Evolutionary conservation across 2,329 filamentous ascomycete species (phyloP).

Genomic region (Chalaropsis thielavioides): DNA sequence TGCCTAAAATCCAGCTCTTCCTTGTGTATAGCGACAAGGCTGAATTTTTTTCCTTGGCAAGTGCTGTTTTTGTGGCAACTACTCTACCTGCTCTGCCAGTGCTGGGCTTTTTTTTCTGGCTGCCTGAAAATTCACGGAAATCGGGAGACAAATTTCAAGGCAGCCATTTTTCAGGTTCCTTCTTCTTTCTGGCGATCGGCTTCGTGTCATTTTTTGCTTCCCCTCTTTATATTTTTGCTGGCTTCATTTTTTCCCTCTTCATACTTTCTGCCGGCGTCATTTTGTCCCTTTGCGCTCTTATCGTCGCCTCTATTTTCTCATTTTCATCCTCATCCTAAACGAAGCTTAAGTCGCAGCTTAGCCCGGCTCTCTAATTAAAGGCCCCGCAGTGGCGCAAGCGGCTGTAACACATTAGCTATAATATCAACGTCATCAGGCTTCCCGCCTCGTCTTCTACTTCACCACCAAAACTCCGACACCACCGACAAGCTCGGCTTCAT

Average conservation of each 20-base stretch:
- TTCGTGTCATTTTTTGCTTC: neutral
- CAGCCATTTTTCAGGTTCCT: neutral
- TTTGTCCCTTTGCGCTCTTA: neutral
- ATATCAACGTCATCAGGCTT: neutral
- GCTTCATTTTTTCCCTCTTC: neutral
- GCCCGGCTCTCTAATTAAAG: neutral
- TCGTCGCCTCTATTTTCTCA: neutral
- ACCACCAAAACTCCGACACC: conserved; percentile 15
- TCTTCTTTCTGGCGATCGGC: neutral
- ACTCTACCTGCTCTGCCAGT: neutral
- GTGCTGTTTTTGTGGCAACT: neutral
- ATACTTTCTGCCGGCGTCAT: neutral
- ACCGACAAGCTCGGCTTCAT: neutral
- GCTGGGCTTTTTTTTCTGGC: neutral
- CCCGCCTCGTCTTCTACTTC: neutral
- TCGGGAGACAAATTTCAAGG: neutral
- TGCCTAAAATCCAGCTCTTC: neutral
- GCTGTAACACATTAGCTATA: neutral
- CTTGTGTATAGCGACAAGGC: neutral
- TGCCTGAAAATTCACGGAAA: neutral
- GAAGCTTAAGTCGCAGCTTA: neutral
- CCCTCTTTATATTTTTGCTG: neutral
- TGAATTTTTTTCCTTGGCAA: neutral
- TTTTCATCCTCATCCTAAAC: neutral
- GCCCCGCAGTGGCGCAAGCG: conserved; percentile 12